Percentiles rank a stretch among this genome's conserved stretches.
Conservation (phyloP, 495 filamentous ascomycete species). For the Penicillium psychrofluorescens region DNA sequence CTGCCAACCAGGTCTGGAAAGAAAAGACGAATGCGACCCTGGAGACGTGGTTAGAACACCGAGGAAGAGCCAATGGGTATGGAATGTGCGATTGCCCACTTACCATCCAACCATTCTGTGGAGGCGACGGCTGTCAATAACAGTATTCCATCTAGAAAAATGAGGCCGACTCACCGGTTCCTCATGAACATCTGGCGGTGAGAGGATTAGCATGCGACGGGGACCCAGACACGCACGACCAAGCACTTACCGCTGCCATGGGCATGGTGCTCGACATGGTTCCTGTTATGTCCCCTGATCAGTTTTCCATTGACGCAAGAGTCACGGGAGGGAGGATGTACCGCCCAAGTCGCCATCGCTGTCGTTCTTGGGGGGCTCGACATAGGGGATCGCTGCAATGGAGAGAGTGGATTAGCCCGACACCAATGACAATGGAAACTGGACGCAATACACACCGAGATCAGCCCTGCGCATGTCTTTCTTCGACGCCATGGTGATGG, state of each 20-base stretch:
- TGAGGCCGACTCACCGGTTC: slow-evolving; percentile 56
- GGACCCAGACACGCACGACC: neutral
- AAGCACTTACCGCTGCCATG: slow-evolving; percentile 70
- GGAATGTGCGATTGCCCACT: slow-evolving; percentile 7
- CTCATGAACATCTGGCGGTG: slow-evolving; percentile 69
- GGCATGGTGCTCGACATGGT: slow-evolving; percentile 78
- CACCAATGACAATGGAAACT: too few species aligned
- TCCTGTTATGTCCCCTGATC: slow-evolving; percentile 28
- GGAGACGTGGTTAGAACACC: slow-evolving; percentile 5
- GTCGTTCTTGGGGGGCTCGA: slow-evolving; percentile 49
- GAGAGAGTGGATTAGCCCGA: slow-evolving; percentile 4
- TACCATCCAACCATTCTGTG: slow-evolving; percentile 73
- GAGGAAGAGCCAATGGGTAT: neutral
- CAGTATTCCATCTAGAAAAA: neutral
- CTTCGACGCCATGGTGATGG: slow-evolving; percentile 54
- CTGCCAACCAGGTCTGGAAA: slow-evolving; percentile 78
- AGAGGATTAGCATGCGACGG: slow-evolving; percentile 11
- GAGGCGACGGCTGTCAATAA: slow-evolving; percentile 5
- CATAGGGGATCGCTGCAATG: slow-evolving; percentile 53
- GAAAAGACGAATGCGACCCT: slow-evolving; percentile 82
- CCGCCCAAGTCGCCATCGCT: slow-evolving; percentile 48
- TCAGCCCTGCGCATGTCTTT: slow-evolving; percentile 85
- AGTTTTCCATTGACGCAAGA: slow-evolving; percentile 1
- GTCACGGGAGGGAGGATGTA: slow-evolving; percentile 17
- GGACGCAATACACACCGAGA: slow-evolving; percentile 52